These are phyloP conservation scores for Paradendryphiella salina DNA, from an alignment of 2,329 filamentous ascomycete genomes.

Conservation along the genomic window DNA sequence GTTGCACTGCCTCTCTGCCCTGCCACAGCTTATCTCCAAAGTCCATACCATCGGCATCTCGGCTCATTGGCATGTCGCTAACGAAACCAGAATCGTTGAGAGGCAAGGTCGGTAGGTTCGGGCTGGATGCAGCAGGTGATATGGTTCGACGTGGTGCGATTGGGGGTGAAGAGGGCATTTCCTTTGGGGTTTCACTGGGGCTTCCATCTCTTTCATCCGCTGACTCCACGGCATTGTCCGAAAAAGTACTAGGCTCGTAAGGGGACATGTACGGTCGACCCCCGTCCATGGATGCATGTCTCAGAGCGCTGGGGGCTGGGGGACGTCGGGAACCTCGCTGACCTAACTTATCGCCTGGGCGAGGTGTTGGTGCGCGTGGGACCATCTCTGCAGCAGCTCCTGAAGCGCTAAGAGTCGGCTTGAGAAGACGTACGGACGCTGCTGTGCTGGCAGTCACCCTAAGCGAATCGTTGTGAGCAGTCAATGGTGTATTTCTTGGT, in stretches of 20 bases:
- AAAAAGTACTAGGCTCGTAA: constrained; percentile 42
- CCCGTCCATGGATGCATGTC: constrained; percentile 63
- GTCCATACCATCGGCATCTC: constrained; percentile 64
- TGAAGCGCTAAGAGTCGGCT: constrained; percentile 65
- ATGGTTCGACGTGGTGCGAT: constrained; percentile 63
- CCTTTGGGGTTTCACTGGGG: constrained; percentile 67
- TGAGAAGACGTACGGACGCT: constrained; percentile 81
- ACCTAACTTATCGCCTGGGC: constrained; percentile 56
- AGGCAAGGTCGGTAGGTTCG: constrained; percentile 63
- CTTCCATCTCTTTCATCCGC: constrained; percentile 54
- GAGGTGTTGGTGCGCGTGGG: constrained; percentile 76
- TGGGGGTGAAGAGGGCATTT: constrained; percentile 89
- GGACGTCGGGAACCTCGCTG: constrained; percentile 38
- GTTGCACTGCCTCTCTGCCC: constrained; percentile 24
- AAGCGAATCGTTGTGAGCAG: constrained; percentile 74
- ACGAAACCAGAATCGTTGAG: constrained; percentile 77
- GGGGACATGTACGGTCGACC: constrained; percentile 38
- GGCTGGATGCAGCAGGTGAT: constrained; percentile 75
- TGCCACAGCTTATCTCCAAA: constrained; percentile 26
- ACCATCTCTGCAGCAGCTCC: constrained; percentile 66
- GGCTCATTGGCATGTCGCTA: constrained; percentile 73
- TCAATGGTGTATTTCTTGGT: constrained; percentile 72
- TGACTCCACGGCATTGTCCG: constrained; percentile 51
- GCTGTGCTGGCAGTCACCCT: constrained; percentile 89
- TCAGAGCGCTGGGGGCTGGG: constrained; percentile 54